Evolutionary conservation across 129 eudicot genomes (phyloP), one percentile per base, ranked within the genome.

Genomic region (Flaveria brownii): DNA sequence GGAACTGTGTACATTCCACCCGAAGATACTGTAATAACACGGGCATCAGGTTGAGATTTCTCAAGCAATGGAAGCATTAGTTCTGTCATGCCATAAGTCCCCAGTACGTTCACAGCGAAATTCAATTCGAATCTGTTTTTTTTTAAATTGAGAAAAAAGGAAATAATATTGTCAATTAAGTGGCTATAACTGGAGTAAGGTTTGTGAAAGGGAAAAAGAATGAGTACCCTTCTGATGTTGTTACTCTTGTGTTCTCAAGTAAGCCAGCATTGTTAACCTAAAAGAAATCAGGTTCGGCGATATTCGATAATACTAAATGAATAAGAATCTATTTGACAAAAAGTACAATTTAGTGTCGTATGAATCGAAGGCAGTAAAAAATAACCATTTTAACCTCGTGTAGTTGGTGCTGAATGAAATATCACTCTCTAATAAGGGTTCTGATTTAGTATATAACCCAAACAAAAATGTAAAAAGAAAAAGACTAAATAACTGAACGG

Each of bases 211-310:
- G 36, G 56, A 51, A 47, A 67, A 77, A 43, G 30, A 65, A 25
- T 15, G 3, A n/a, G 43, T 90, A 94, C 98, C 98, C 98, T 87
- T 94, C 97, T 26, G 97, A 76, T 62, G 97, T 88, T 2, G 77
- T 79, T 43, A 63, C 26, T 71, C 98, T 86, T 0, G 68, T 76
- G 69, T 84, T 79, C 83, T 94, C 98, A 14, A 91, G 81, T 71
- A 81, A 0, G 68, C 98, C 97, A 79, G 97, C 98, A 87, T 94
- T 94, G 78, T 94, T 94, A 12, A 91, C 93, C 98, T 94, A 68
- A 1, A 64, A 26, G 12, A 61, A 36, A 45, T 9, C 50, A 45
- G 50, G 41, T 36, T 36, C 5, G 41, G 41, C 41, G 6, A 36
- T 36, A 36, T 36, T 36, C 41, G 41, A 36, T 36, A 36, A 36